Evolutionary conservation across 768 basidiomycete species (phyloP).

Genomic region (Podaxis sp.): DNA sequence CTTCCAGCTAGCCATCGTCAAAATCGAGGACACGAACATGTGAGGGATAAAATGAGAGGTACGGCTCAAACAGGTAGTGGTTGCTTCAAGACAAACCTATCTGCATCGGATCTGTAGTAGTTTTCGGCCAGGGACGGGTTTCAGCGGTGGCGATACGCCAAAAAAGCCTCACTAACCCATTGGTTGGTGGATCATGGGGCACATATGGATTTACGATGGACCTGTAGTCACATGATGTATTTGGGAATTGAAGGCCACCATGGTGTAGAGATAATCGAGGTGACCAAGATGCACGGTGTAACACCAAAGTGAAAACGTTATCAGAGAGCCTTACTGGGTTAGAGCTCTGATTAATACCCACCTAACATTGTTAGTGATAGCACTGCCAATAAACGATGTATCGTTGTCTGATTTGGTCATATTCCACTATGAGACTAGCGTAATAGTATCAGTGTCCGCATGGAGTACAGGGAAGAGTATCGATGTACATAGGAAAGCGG

Average conservation of each 20-base stretch:
- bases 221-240: not conserved
- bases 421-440: not conserved
- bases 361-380: not conserved
- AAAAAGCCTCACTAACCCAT: not conserved
- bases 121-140: not conserved
- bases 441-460: not conserved
- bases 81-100: not conserved
- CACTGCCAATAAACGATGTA: not conserved
- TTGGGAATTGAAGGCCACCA: not conserved
- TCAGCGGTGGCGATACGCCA: not conserved
- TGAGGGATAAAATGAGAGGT: not conserved
- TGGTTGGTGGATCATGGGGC: not conserved
- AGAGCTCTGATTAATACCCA: not conserved
- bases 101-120: not conserved
- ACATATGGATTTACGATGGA: not conserved
- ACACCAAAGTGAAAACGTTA: not conserved
- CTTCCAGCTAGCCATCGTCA: not conserved
- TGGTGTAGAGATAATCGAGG: not conserved
- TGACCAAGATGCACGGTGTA: not conserved
- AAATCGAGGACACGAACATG: not conserved
- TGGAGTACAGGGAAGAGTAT: not conserved
- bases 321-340: not conserved
- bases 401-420: not conserved
- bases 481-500: not conserved
- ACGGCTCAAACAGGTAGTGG: not conserved